Evolutionary conservation across 768 basidiomycete species (phyloP).

Genomic region (Lentinula sp.): DNA sequence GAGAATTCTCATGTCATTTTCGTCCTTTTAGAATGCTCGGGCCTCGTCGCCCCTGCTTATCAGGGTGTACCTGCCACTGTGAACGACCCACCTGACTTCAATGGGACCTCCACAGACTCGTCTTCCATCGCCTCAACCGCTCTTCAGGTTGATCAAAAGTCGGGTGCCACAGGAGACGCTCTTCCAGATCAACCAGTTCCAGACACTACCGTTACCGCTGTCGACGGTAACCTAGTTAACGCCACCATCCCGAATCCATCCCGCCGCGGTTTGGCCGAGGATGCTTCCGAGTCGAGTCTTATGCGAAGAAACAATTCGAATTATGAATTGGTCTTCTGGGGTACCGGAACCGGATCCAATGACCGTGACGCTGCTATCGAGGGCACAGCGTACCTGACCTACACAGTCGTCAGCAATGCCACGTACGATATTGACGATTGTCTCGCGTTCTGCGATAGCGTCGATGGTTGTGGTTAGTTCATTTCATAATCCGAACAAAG

Average conservation of each 20-base stretch:
- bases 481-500: neutral
- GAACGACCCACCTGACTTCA: constrained; percentile 3
- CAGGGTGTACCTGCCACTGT: constrained; percentile 4
- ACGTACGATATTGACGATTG: constrained; percentile 13
- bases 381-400: constrained; percentile 16
- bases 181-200: constrained; percentile 11
- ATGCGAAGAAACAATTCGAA: constrained; percentile 5
- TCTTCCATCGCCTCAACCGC: constrained; percentile 12
- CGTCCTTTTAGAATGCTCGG: neutral
- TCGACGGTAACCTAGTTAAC: constrained; percentile 12
- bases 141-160: constrained; percentile 11
- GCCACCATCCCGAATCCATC: constrained; percentile 1
- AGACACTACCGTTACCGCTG: constrained; percentile 13
- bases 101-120: constrained; percentile 10
- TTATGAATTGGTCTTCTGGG: constrained; percentile 14
- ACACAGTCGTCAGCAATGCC: constrained; percentile 12
- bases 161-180: constrained; percentile 9
- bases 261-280: neutral
- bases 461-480: constrained; percentile 12
- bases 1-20: neutral
- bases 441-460: constrained; percentile 11
- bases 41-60: neutral
- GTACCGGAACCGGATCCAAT: constrained; percentile 8
- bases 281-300: neutral
- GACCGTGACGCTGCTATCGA: constrained; percentile 12